Conservation (phyloP, 2,329 filamentous ascomycete species). For the Fusarium chuoi region DNA sequence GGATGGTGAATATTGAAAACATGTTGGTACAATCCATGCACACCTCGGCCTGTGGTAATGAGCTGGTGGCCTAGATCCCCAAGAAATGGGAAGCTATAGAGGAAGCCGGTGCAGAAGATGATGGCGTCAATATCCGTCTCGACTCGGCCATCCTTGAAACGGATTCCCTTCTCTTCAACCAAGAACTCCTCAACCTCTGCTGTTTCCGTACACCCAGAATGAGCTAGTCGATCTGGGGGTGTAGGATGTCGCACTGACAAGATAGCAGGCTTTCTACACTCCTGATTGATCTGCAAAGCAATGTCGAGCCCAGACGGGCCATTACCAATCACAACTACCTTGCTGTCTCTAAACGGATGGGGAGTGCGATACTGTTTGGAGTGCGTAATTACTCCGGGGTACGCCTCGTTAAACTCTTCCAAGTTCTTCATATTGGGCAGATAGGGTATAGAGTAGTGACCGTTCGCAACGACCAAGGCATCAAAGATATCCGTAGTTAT, state of each 20-base stretch:
- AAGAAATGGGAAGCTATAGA: constrained; percentile 84
- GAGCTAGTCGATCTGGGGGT: constrained; percentile 55
- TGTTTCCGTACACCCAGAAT: constrained; percentile 61
- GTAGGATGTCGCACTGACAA: constrained; percentile 68
- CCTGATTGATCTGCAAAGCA: constrained; percentile 74
- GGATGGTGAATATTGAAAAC: constrained; percentile 80
- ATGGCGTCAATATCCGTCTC: constrained; percentile 78
- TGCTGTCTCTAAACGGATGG: constrained; percentile 71
- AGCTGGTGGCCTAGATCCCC: constrained; percentile 59
- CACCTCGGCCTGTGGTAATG: constrained; percentile 74
- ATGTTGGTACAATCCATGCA: constrained; percentile 81
- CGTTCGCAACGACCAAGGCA: constrained; percentile 79
- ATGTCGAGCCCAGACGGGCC: constrained; percentile 88
- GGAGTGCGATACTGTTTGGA: constrained; percentile 83
- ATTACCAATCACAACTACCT: constrained; percentile 86
- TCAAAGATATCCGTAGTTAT: constrained; percentile 67
- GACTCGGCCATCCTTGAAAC: constrained; percentile 72
- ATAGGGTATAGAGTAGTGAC: constrained; percentile 77
- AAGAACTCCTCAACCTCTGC: constrained; percentile 68
- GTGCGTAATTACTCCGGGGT: constrained; percentile 73
- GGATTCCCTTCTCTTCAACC: constrained; percentile 65
- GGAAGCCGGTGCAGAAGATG: constrained; percentile 89
- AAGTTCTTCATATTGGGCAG: constrained; percentile 73
- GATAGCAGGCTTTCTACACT: constrained; percentile 70
- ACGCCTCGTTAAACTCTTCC: constrained; percentile 64